A percentile compares a stretch with the other conserved stretches of the same genome.
Conservation (phyloP, 768 basidiomycete species). For the Suillus brevipes region DNA sequence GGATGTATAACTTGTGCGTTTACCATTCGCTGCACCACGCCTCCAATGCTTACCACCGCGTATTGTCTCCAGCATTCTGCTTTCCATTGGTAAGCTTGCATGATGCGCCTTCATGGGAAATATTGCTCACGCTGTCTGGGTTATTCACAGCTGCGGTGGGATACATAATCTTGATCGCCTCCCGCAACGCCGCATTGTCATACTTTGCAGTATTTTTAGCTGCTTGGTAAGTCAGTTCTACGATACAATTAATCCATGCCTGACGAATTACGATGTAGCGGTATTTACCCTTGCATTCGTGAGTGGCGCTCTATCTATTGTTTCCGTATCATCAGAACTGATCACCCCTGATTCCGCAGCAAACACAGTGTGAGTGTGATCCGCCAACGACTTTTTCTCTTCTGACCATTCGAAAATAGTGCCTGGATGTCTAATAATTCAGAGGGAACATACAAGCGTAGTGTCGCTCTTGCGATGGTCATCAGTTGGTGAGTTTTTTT, state of each 20-base stretch:
- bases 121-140: conserved; percentile 10
- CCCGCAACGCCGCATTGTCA: conserved; percentile 61
- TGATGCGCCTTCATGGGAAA: conserved; percentile 3
- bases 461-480: conserved; percentile 68
- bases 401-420: conserved; percentile 24
- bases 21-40: background rate
- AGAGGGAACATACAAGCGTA: conserved; percentile 76
- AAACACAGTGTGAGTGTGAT: conserved; percentile 51
- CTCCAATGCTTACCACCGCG: conserved; percentile 35
- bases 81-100: conserved; percentile 26
- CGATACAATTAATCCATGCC: background rate
- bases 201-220: conserved; percentile 75
- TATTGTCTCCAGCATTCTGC: conserved; percentile 27
- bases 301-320: conserved; percentile 29
- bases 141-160: conserved; percentile 48
- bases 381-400: background rate
- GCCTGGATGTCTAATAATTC: conserved; percentile 69
- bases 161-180: conserved; percentile 69
- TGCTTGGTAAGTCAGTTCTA: conserved; percentile 48
- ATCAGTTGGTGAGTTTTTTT: conserved; percentile 53
- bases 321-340: conserved; percentile 1
- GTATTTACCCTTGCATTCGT: conserved; percentile 76
- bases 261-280: conserved; percentile 37
- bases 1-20: conserved; percentile 62
- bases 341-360: conserved; percentile 37